Conservation (phyloP, 768 basidiomycete genomes). For the Clavaria fumosa region DNA sequence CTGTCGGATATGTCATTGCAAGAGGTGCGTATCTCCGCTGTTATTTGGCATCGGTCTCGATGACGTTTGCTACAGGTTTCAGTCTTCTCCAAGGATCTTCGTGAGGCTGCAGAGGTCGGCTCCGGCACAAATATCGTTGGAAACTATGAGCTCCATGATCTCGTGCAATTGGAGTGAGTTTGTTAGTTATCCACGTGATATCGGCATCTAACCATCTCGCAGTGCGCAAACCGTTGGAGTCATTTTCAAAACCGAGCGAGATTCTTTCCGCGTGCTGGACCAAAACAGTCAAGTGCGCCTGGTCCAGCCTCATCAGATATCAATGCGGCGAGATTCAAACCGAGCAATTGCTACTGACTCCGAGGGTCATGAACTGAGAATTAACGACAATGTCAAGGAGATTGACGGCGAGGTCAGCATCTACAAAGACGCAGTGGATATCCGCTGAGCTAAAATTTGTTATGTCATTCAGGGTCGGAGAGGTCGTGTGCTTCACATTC, state of each 20-base stretch:
- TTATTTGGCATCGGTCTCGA: slow-evolving; percentile 2
- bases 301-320: slow-evolving; percentile 89
- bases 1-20: slow-evolving; percentile 95
- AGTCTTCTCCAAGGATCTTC: slow-evolving; percentile 92
- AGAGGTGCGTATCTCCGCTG: slow-evolving; percentile 39
- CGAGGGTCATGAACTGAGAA: slow-evolving; percentile 72
- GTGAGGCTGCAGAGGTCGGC: slow-evolving; percentile 96
- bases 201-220: slow-evolving; percentile 7
- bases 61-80: slow-evolving; percentile 45
- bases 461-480: slow-evolving; percentile 59
- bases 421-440: too few relatives aligned
- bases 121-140: slow-evolving; percentile 79
- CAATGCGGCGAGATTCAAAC: slow-evolving; percentile 71
- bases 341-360: slow-evolving; percentile 81
- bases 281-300: slow-evolving; percentile 83
- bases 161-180: slow-evolving; percentile 91
- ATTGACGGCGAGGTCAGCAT: slow-evolving; percentile 64
- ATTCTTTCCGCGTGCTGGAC: slow-evolving; percentile 90
- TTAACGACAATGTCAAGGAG: slow-evolving; percentile 89
- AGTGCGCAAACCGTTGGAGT: slow-evolving; percentile 92
- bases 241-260: slow-evolving; percentile 93
- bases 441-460: too few relatives aligned
- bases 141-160: slow-evolving; percentile 89
- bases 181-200: background rate
- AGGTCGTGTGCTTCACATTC: slow-evolving; percentile 85